Percentiles rank a stretch among this genome's conserved stretches.
Conservation (phyloP, 1,139 yeast species). For the Yamadazyma trypodendri region DNA sequence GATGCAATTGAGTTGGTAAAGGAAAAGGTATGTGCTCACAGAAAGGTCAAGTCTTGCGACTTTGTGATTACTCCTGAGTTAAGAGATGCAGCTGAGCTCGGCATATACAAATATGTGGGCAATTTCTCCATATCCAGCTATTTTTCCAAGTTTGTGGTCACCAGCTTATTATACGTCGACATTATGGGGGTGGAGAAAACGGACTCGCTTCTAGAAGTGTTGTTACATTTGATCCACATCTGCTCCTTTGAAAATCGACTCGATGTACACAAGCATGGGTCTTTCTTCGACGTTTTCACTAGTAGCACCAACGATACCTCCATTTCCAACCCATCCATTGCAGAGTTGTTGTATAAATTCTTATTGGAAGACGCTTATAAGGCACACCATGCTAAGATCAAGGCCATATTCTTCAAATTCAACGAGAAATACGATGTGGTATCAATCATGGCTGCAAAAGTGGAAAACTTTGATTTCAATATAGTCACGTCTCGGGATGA, state of each 20-base stretch:
- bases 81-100: slow-evolving; percentile 26
- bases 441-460: slow-evolving; percentile 19
- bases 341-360: slow-evolving; percentile 43
- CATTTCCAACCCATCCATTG: slow-evolving; percentile 32
- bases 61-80: slow-evolving; percentile 52
- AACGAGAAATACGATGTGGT: slow-evolving; percentile 25
- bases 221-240: slow-evolving; percentile 70
- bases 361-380: slow-evolving; percentile 40
- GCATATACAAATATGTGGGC: slow-evolving; percentile 34
- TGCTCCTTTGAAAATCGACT: slow-evolving; percentile 35
- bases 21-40: slow-evolving; percentile 30
- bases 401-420: slow-evolving; percentile 50
- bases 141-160: slow-evolving; percentile 53
- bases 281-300: slow-evolving; percentile 35
- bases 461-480: slow-evolving; percentile 23
- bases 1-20: slow-evolving; percentile 64
- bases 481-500: slow-evolving; percentile 19
- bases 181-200: slow-evolving; percentile 37
- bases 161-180: slow-evolving; percentile 44
- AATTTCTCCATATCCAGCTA: slow-evolving; percentile 50
- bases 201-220: slow-evolving; percentile 58
- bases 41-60: slow-evolving; percentile 25
- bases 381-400: slow-evolving; percentile 49
- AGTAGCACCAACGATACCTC: neutral
- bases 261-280: slow-evolving; percentile 28